Percentiles rank a stretch among this genome's conserved stretches.
Evolutionary conservation across 768 basidiomycete genomes (phyloP).

Genomic region (Mycena indigotica): DNA sequence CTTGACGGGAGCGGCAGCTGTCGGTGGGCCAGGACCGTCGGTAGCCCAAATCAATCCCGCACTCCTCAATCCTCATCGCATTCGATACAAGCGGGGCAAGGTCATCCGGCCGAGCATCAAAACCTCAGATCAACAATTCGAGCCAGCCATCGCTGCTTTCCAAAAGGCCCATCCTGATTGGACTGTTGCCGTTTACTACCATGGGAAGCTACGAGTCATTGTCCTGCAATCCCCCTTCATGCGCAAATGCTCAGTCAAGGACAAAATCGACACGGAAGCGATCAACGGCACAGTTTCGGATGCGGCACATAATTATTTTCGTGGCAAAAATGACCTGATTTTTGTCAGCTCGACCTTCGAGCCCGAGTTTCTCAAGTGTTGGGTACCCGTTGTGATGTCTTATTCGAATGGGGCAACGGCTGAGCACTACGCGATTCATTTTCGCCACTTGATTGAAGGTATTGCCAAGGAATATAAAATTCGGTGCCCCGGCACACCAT

Average conservation of each 20-base stretch:
- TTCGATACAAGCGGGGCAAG: not conserved
- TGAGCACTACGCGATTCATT: constrained; percentile 23
- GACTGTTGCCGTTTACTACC: constrained; percentile 2
- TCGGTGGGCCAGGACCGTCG: not conserved
- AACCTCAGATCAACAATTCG: not conserved
- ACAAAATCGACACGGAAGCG: not conserved
- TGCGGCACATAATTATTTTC: constrained; percentile 28
- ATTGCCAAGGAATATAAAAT: constrained; percentile 12
- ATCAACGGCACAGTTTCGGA: constrained; percentile 25
- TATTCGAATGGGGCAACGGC: constrained; percentile 24
- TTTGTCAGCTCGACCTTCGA: constrained; percentile 24
- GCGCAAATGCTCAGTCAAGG: constrained; percentile 11
- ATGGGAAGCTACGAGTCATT: not conserved
- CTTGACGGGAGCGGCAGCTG: not conserved
- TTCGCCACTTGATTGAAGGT: constrained; percentile 15
- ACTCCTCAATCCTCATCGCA: not conserved
- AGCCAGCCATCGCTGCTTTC: not conserved
- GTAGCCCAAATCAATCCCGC: not conserved
- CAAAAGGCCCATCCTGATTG: not conserved
- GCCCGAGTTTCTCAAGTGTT: constrained; percentile 8
- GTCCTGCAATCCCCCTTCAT: constrained; percentile 21
- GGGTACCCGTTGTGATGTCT: constrained; percentile 24
- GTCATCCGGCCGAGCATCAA: not conserved
- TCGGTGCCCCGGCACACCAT: too few species aligned
- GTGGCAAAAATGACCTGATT: constrained; percentile 11